These are phyloP conservation scores for Kandelia obovata DNA, from an alignment of 345 rosid genomes.

Conservation along the genomic window DNA sequence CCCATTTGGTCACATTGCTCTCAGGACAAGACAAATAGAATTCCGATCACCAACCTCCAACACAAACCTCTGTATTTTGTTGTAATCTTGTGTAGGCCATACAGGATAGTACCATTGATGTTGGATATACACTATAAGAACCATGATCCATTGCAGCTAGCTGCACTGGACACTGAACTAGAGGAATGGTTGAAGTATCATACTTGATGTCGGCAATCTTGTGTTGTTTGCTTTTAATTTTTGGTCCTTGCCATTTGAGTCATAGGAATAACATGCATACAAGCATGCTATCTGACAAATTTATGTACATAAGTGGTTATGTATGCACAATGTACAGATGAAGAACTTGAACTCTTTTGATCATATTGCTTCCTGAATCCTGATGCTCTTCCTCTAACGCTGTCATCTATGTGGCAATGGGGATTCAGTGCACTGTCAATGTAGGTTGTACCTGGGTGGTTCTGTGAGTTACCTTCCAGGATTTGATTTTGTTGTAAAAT, in stretches of 20 bases:
- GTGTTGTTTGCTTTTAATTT: background rate
- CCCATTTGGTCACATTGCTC: too few relatives aligned
- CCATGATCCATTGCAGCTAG: background rate
- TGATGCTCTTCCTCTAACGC: slow-evolving; percentile 6
- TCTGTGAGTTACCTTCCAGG: slow-evolving; percentile 22
- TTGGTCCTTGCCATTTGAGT: background rate
- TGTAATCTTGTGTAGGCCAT: background rate
- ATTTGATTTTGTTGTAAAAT: slow-evolving; percentile 40
- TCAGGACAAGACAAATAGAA: too few relatives aligned
- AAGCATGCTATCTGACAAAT: background rate
- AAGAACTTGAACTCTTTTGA: background rate
- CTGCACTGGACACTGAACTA: background rate
- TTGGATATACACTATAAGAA: background rate
- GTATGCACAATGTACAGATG: background rate
- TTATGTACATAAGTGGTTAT: background rate
- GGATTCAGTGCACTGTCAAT: slow-evolving; percentile 20
- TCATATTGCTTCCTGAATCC: background rate
- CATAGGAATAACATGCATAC: background rate
- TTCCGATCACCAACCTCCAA: too few relatives aligned
- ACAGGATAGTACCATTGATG: background rate
- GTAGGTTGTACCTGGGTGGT: slow-evolving; percentile 56
- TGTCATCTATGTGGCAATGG: slow-evolving; percentile 6
- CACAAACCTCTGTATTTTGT: background rate
- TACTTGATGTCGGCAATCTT: background rate
- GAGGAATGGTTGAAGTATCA: too few relatives aligned